A percentile compares a stretch with the other conserved stretches of the same genome.
phyloP scores from a whole-genome alignment of 2,329 filamentous ascomycete species.

The Nannizziopsis arthrosporioides region DNA sequence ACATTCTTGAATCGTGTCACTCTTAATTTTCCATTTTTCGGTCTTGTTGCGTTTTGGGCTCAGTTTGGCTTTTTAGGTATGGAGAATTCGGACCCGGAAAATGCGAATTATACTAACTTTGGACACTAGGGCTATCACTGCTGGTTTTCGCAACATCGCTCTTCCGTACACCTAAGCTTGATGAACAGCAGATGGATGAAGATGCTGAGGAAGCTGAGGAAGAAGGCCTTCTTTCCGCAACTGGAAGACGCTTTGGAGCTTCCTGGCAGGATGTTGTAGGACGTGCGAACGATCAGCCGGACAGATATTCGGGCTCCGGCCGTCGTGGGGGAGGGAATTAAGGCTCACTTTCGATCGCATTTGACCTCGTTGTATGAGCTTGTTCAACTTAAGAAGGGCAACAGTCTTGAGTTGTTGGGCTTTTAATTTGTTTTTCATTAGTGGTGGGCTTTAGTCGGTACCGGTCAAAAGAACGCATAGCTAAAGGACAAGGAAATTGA shows the following conservation, averaged over 20 bases:
- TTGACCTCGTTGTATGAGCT: not conserved
- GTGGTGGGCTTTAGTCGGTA: too few species aligned
- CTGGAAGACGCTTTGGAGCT: slow-evolving; percentile 67
- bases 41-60: slow-evolving; percentile 85
- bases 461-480: too few species aligned
- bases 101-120: not conserved
- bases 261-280: slow-evolving; percentile 83
- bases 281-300: slow-evolving; percentile 24
- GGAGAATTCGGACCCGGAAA: not conserved
- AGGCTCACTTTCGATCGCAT: not conserved
- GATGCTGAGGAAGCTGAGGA: slow-evolving; percentile 89
- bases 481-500: too few species aligned
- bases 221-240: slow-evolving; percentile 77
- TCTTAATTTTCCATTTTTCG: slow-evolving; percentile 91
- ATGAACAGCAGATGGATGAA: slow-evolving; percentile 68
- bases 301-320: slow-evolving; percentile 8
- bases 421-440: too few species aligned
- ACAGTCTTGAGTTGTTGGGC: too few species aligned
- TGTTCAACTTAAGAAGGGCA: too few species aligned
- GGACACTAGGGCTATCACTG: slow-evolving; percentile 52
- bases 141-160: slow-evolving; percentile 68
- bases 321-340: slow-evolving; percentile 3
- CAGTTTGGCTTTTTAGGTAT: slow-evolving; percentile 76
- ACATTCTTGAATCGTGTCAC: slow-evolving; percentile 89
- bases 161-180: slow-evolving; percentile 66